Base-by-base conservation (phyloP, 1,284 basidiomycete genomes). In the Ganoderma leucocontextum region DNA sequence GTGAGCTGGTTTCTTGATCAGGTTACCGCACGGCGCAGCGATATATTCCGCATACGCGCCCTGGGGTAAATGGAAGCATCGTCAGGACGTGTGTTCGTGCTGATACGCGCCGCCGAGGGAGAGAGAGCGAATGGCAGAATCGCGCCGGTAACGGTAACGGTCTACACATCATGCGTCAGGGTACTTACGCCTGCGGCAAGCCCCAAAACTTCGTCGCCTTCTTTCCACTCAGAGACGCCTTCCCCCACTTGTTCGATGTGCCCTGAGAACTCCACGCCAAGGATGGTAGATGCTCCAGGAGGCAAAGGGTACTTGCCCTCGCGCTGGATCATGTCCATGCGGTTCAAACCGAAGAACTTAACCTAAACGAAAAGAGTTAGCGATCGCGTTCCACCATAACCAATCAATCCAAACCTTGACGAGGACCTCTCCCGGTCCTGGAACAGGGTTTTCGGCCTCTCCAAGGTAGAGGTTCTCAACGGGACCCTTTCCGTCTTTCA, bases 21-120 rank as follows among this genome's bases (percentile, higher is more conserved):
- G 78, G 82, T 95, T 90, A 6, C 86, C 86, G 65, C 90, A 85
- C 13, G 87, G 84, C 35, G 90, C 87, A 53, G 83, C 85, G 71
- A 98, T 91, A 80, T 92, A 98, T 79, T 98, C 95, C 53, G 96
- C 95, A 76, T 98, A 97, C 35, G 95, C 95, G 25, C 96, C 96
- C 94, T 96, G 57, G 52, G 52, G n/a, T n/a, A n/a, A n/a, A 55
- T 57, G 42, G n/a, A 53, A 58, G 55, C 6, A 13, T 12, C 19
- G 58, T 60, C 39, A 60, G 58, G 9, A 39, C 38, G 7, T 22
- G 4, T 15, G n/a, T 29, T n/a, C 10, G 1, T 35, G 17, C 6
- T 22, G n/a, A 6, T 58, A 22, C 15, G 36, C 3, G 35, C 9
- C 36, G 12, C 19, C 15, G n/a, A 41, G 38, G 2, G 58, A 15